phyloP scores from a whole-genome alignment of 192 early-diverging fungal genomes.

The Coemansia sp. region DNA sequence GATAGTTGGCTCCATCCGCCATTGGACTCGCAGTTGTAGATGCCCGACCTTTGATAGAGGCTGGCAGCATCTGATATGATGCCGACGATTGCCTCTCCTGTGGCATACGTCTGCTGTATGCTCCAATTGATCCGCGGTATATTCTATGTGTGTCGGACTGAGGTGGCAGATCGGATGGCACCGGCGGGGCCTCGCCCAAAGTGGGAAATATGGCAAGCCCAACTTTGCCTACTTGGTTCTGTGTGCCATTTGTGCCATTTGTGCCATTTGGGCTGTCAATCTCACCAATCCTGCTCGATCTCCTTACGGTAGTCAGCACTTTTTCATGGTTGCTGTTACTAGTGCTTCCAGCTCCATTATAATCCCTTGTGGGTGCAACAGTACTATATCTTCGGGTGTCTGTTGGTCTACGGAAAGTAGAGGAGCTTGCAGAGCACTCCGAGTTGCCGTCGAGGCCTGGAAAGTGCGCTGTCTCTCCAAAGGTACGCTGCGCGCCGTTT shows the following conservation, averaged over 20 bases:
- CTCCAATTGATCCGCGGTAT: constrained; percentile 15
- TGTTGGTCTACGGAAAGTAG: background rate
- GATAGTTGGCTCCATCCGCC: background rate
- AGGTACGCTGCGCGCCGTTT: background rate
- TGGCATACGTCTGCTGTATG: background rate
- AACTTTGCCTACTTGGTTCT: background rate
- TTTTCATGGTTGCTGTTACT: constrained; percentile 1
- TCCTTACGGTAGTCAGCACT: background rate
- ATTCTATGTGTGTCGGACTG: constrained; percentile 9
- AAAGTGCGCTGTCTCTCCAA: constrained; percentile 11
- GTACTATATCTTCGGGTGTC: constrained; percentile 6
- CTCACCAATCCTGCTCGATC: constrained; percentile 1
- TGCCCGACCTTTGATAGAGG: background rate
- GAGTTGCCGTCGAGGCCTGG: constrained; percentile 18
- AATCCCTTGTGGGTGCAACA: constrained; percentile 1
- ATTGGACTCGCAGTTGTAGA: background rate
- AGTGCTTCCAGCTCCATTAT: background rate
- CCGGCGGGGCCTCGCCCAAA: constrained; percentile 14
- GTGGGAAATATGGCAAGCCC: constrained; percentile 35
- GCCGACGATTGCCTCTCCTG: constrained; percentile 6
- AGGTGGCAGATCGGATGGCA: constrained; percentile 4
- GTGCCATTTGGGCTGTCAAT: constrained; percentile 1
- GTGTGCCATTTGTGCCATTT: background rate
- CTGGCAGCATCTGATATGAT: constrained; percentile 3
- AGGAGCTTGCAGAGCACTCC: constrained; percentile 19